Evolutionary conservation across 768 basidiomycete genomes (phyloP).

Genomic region (Austroboletus festivus): DNA sequence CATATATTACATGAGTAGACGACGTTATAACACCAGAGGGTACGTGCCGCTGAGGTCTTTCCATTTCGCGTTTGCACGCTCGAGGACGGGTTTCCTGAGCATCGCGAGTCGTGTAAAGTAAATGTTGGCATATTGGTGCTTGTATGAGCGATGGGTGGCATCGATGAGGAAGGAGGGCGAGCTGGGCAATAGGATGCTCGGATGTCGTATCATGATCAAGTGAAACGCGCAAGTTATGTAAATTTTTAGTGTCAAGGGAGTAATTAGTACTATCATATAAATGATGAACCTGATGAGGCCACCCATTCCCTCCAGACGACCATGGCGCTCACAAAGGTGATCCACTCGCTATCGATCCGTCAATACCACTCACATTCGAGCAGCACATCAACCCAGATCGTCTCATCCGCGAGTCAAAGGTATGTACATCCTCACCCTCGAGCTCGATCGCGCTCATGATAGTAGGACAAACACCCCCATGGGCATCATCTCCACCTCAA

Average conservation of each 20-base stretch:
- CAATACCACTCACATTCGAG: background rate
- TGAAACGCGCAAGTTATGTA: too few relatives aligned
- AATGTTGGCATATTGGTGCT: slow-evolving; percentile 70
- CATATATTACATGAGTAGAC: slow-evolving; percentile 11
- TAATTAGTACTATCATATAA: too few relatives aligned
- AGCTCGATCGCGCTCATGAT: background rate
- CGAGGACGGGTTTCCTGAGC: slow-evolving; percentile 46
- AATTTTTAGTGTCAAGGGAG: too few relatives aligned
- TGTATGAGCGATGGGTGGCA: slow-evolving; percentile 49
- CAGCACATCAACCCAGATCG: slow-evolving; percentile 69
- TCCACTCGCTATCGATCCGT: background rate
- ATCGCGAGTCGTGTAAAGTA: slow-evolving; percentile 60
- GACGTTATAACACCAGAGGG: background rate
- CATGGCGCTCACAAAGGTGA: slow-evolving; percentile 65
- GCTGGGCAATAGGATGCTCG: background rate
- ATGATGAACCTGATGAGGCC: background rate
- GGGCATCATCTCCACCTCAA: slow-evolving; percentile 40
- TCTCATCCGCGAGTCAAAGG: slow-evolving; percentile 58
- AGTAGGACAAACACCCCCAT: slow-evolving; percentile 47
- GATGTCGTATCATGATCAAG: background rate
- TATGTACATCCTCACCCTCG: slow-evolving; percentile 20
- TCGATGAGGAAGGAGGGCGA: slow-evolving; percentile 38
- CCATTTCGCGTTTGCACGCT: slow-evolving; percentile 52
- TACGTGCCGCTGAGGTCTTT: slow-evolving; percentile 39
- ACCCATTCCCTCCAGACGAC: background rate